Percentiles rank a stretch among this genome's conserved stretches.
Conservation (phyloP, 2,329 filamentous ascomycete genomes). For the Claviceps pazoutovae region DNA sequence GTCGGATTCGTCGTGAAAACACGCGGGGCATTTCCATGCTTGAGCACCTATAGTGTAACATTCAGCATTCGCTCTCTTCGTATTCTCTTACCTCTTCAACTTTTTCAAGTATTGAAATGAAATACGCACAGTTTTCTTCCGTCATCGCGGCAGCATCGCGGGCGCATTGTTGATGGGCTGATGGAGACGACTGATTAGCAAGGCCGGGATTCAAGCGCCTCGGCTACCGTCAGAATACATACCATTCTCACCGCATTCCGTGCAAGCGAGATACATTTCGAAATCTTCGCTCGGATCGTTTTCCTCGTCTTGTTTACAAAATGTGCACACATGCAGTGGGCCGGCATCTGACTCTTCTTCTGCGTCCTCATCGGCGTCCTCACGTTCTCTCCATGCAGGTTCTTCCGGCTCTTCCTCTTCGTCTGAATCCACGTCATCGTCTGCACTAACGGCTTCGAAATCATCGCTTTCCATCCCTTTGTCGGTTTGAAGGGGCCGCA, state of each 20-base stretch:
- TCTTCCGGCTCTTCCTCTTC: constrained; percentile 33
- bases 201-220: constrained; percentile 4
- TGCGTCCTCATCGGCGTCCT: constrained; percentile 5
- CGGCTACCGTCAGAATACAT: constrained; percentile 29
- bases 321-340: constrained; percentile 41
- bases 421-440: constrained; percentile 38
- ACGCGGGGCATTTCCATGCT: constrained; percentile 39
- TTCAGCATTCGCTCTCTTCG: constrained; percentile 11
- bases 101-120: background rate
- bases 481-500: constrained; percentile 34
- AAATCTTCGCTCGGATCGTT: constrained; percentile 71
- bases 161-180: constrained; percentile 85
- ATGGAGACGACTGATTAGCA: constrained; percentile 26
- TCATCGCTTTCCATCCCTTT: constrained; percentile 35
- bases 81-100: too few relatives aligned
- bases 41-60: constrained; percentile 21
- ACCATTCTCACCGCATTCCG: constrained; percentile 72
- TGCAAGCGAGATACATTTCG: constrained; percentile 65
- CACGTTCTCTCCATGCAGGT: constrained; percentile 6
- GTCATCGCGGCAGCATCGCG: constrained; percentile 41
- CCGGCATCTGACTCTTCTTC: constrained; percentile 8
- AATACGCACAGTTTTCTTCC: constrained; percentile 18
- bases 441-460: constrained; percentile 32
- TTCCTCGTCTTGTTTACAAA: constrained; percentile 72
- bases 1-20: constrained; percentile 19